Percentiles rank a stretch among this genome's conserved stretches.
These are phyloP conservation scores for Zymoseptoria brevis DNA, from an alignment of 2,329 filamentous ascomycete genomes.

Conservation along the genomic window DNA sequence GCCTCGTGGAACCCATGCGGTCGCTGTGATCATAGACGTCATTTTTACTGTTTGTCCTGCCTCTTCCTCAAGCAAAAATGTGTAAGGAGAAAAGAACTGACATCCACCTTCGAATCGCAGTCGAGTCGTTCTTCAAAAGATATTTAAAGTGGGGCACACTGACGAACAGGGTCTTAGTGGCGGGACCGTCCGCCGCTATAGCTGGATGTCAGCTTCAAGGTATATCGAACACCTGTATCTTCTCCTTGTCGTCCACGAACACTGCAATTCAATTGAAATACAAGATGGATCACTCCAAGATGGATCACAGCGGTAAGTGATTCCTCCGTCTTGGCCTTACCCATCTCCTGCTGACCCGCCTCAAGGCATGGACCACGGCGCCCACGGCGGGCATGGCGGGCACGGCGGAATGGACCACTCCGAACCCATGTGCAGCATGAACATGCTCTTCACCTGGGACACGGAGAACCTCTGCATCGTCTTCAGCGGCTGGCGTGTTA, in stretches of 20 bases:
- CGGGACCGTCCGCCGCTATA: not conserved
- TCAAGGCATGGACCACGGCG: not conserved
- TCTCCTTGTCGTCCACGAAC: not conserved
- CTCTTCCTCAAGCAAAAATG: not conserved
- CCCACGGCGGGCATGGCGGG: constrained; percentile 29
- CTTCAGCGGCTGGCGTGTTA: constrained; percentile 85
- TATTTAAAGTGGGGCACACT: not conserved
- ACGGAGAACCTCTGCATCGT: constrained; percentile 91
- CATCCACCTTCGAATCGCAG: not conserved
- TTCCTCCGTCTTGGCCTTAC: not conserved
- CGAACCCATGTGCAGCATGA: constrained; percentile 76
- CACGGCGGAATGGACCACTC: constrained; percentile 50
- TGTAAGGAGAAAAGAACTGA: not conserved
- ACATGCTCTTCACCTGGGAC: constrained; percentile 90
- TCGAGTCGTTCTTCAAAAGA: not conserved
- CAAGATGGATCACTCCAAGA: constrained; percentile 19
- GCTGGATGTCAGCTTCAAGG: not conserved
- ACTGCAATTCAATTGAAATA: not conserved
- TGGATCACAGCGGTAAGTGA: constrained; percentile 6
- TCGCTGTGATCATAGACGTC: constrained; percentile 51
- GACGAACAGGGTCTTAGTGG: not conserved
- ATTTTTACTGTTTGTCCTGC: constrained; percentile 10
- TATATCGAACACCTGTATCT: not conserved
- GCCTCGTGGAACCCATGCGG: constrained; percentile 46
- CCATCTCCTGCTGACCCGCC: not conserved